These are phyloP conservation scores for Salix arbutifolia DNA, from an alignment of 345 rosid genomes.

Conservation along the genomic window DNA sequence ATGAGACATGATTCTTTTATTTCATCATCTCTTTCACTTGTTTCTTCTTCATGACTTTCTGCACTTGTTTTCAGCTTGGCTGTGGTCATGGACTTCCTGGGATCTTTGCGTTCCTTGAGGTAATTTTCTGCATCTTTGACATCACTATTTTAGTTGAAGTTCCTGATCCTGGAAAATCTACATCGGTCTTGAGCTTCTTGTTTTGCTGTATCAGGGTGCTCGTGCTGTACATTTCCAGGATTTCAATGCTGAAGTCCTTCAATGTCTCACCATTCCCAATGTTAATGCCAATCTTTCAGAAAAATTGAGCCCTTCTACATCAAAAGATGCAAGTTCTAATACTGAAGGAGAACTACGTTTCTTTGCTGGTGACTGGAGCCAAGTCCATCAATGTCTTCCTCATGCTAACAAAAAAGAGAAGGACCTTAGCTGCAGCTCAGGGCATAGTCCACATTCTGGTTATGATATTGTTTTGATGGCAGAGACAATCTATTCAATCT, in stretches of 20 bases:
- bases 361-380: slow-evolving; percentile 90
- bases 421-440: slow-evolving; percentile 20
- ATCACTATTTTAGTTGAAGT: neutral
- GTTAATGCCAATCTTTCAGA: slow-evolving; percentile 45
- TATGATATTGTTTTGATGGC: slow-evolving; percentile 87
- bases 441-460: slow-evolving; percentile 29
- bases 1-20: neutral
- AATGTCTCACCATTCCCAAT: slow-evolving; percentile 77
- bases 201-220: slow-evolving; percentile 55
- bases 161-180: slow-evolving; percentile 3
- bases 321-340: slow-evolving; percentile 14
- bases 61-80: slow-evolving; percentile 65
- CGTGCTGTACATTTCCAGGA: slow-evolving; percentile 72
- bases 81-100: slow-evolving; percentile 95
- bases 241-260: slow-evolving; percentile 85
- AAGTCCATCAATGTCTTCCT: slow-evolving; percentile 64
- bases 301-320: slow-evolving; percentile 15
- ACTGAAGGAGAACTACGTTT: slow-evolving; percentile 37
- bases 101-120: slow-evolving; percentile 77
- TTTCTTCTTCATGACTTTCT: slow-evolving; percentile 9
- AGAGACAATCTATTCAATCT: slow-evolving; percentile 76
- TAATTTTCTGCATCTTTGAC: slow-evolving; percentile 21
- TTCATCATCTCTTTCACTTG: slow-evolving; percentile 3
- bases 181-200: slow-evolving; percentile 7
- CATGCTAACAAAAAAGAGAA: slow-evolving; percentile 29